phyloP scores from a whole-genome alignment of 331 rosid species.

The Pyrus hybrid region DNA sequence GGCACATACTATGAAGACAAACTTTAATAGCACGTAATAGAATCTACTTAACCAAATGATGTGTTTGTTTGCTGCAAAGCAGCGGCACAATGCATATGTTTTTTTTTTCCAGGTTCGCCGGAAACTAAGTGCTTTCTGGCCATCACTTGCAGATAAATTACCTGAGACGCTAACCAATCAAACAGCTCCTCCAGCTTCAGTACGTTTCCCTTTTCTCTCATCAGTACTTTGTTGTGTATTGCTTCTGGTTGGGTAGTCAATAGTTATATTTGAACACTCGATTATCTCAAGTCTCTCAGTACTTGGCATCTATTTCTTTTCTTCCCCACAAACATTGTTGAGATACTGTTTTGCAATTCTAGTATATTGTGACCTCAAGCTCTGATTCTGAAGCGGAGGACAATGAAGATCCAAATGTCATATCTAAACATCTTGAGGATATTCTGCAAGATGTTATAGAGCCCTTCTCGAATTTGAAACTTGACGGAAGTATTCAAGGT shows the following conservation, averaged over 20 bases:
- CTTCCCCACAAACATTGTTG: conserved; percentile 1
- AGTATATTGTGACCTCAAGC: conserved; percentile 46
- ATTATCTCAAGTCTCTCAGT: neutral
- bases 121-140: conserved; percentile 69
- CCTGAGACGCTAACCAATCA: conserved; percentile 40
- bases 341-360: conserved; percentile 12
- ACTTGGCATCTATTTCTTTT: neutral
- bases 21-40: neutral
- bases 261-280: neutral
- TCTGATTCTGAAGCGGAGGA: conserved; percentile 70
- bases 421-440: conserved; percentile 27
- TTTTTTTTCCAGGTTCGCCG: conserved; percentile 57
- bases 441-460: conserved; percentile 40
- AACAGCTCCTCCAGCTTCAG: conserved; percentile 30
- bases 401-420: conserved; percentile 13
- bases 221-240: neutral
- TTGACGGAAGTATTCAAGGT: conserved; percentile 36
- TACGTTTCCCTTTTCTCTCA: conserved; percentile 16
- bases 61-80: no score
- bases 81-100: neutral
- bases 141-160: conserved; percentile 52
- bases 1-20: neutral
- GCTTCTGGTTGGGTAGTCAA: neutral
- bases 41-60: neutral
- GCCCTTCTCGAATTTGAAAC: conserved; percentile 55